Conservation (phyloP, 192 early-diverging fungal species). For the Coemansia sp. region DNA sequence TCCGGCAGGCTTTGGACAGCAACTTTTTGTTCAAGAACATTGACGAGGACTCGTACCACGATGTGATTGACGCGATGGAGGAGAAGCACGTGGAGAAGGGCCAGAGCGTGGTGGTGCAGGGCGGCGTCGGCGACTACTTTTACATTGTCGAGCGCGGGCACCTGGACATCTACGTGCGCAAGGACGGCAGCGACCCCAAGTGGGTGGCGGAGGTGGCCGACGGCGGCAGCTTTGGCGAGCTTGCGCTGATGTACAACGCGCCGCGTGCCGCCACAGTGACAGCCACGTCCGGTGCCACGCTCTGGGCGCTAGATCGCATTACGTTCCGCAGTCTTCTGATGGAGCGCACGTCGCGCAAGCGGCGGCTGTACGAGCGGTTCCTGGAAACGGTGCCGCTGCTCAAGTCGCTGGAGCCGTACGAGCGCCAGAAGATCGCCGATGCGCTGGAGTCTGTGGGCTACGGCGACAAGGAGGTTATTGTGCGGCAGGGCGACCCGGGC, state of each 20-base stretch:
- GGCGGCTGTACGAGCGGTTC: constrained; percentile 95
- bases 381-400: constrained; percentile 90
- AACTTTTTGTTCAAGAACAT: constrained; percentile 94
- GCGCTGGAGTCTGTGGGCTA: constrained; percentile 92
- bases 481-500: constrained; percentile 91
- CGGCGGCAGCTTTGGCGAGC: constrained; percentile 94
- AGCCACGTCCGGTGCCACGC: constrained; percentile 77
- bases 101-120: constrained; percentile 88
- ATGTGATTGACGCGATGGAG: constrained; percentile 95
- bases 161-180: constrained; percentile 87
- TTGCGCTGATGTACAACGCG: constrained; percentile 99
- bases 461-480: constrained; percentile 79
- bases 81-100: constrained; percentile 76
- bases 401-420: constrained; percentile 89
- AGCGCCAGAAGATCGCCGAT: constrained; percentile 98
- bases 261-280: constrained; percentile 95
- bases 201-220: constrained; percentile 81
- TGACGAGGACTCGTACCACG: constrained; percentile 93
- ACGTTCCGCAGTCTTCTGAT: constrained; percentile 97
- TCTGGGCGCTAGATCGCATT: constrained; percentile 98
- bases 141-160: constrained; percentile 96
- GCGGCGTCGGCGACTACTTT: constrained; percentile 95
- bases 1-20: constrained; percentile 75
- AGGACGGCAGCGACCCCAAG: constrained; percentile 62
- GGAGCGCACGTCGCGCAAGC: constrained; percentile 95